Evolutionary conservation across 371 early-diverging fungal genomes (phyloP).

Genomic region (Conidiobolus incongruus): DNA sequence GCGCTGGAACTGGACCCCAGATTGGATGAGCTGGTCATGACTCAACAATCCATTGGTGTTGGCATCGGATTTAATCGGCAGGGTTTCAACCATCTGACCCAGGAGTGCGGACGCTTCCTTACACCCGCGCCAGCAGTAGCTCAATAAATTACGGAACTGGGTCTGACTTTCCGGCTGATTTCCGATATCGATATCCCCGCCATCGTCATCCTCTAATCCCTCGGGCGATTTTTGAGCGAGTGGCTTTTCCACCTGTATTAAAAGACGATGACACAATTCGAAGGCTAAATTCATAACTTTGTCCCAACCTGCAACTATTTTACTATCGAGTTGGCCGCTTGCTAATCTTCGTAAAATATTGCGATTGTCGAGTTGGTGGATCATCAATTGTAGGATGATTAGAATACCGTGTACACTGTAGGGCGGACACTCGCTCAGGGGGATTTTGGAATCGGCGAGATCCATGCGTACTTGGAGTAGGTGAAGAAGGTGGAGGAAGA

Average conservation of each 20-base stretch:
- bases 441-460: too few species aligned
- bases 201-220: neutral
- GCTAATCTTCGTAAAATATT: too few species aligned
- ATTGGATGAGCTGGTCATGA: neutral
- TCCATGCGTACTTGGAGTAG: too few species aligned
- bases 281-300: neutral
- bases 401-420: too few species aligned
- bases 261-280: neutral
- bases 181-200: neutral
- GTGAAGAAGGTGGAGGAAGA: too few species aligned
- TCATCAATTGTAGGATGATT: too few species aligned
- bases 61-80: neutral
- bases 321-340: too few species aligned
- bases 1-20: neutral
- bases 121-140: slow-evolving; percentile 81
- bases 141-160: slow-evolving; percentile 28
- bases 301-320: neutral
- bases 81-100: neutral
- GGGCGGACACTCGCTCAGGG: too few species aligned
- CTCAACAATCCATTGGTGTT: neutral
- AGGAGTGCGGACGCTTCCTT: slow-evolving; percentile 41
- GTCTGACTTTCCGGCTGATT: neutral
- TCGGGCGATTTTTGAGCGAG: neutral
- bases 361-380: too few species aligned
- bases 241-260: neutral